phyloP scores from a whole-genome alignment of 495 filamentous ascomycete species.

The Penicillium bovifimosum region DNA sequence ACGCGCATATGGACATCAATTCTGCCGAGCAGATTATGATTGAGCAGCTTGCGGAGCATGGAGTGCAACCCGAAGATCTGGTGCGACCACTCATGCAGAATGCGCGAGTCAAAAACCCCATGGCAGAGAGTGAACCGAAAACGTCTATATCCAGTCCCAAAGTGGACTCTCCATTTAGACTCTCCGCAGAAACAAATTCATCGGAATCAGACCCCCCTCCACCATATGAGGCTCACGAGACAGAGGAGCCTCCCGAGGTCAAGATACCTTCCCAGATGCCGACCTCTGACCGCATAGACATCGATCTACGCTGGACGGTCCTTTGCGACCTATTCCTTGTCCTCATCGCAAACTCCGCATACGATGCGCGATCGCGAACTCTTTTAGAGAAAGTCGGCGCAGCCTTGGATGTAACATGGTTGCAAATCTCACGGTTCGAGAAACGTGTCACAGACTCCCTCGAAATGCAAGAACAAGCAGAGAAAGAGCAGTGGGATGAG shows the following conservation, averaged over 20 bases:
- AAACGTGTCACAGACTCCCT: slow-evolving; percentile 95
- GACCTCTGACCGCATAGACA: slow-evolving; percentile 76
- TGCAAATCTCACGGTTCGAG: slow-evolving; percentile 94
- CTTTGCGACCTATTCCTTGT: slow-evolving; percentile 95
- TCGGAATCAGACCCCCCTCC: slow-evolving; percentile 53
- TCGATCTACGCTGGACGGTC: slow-evolving; percentile 95
- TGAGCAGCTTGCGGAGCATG: slow-evolving; percentile 90
- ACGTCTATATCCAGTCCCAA: slow-evolving; percentile 27
- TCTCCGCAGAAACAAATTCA: slow-evolving; percentile 27
- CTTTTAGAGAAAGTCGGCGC: slow-evolving; percentile 79
- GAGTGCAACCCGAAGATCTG: slow-evolving; percentile 76
- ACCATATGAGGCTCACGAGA: slow-evolving; percentile 63
- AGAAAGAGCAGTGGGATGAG: slow-evolving; percentile 97
- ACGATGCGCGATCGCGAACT: slow-evolving; percentile 83
- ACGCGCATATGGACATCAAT: slow-evolving; percentile 94
- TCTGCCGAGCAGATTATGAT: slow-evolving; percentile 94
- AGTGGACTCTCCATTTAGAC: slow-evolving; percentile 21
- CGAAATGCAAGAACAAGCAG: slow-evolving; percentile 90
- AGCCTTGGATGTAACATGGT: slow-evolving; percentile 75
- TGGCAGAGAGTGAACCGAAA: slow-evolving; percentile 48
- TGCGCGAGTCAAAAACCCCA: slow-evolving; percentile 86
- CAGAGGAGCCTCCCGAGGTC: slow-evolving; percentile 68
- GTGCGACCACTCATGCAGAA: slow-evolving; percentile 87
- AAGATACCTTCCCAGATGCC: slow-evolving; percentile 76
- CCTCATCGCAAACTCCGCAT: slow-evolving; percentile 88